These are phyloP conservation scores for Musa itinerans DNA, from an alignment of 176 grass and related monocot species.

Conservation along the genomic window DNA sequence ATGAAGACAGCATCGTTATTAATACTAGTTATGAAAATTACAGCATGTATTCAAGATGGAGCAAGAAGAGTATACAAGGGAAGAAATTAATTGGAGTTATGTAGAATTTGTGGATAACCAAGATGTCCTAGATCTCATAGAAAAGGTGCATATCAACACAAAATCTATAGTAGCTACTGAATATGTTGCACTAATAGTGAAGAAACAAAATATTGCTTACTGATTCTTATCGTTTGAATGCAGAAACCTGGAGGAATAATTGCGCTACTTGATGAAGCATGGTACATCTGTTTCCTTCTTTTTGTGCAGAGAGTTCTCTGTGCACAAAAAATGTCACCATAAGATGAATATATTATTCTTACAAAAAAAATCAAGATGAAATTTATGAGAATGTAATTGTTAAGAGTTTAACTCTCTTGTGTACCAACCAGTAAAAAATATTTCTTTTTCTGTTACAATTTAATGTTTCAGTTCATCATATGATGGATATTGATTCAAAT, in stretches of 20 bases:
- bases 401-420: too few species aligned
- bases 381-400: too few species aligned
- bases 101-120: conserved; percentile 94
- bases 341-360: neutral
- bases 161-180: neutral
- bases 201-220: conserved; percentile 14
- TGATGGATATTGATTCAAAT: neutral
- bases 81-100: conserved; percentile 93
- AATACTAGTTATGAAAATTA: conserved; percentile 9
- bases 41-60: conserved; percentile 98
- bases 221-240: conserved; percentile 25
- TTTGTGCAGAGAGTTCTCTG: neutral
- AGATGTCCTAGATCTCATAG: conserved; percentile 86
- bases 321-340: neutral
- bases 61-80: conserved; percentile 87
- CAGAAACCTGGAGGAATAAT: conserved; percentile 99
- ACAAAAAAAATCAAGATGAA: too few species aligned
- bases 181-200: conserved; percentile 5
- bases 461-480: neutral
- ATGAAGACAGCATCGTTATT: neutral
- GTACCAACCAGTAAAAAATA: too few species aligned
- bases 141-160: conserved; percentile 45
- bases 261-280: conserved; percentile 94
- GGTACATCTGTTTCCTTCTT: conserved; percentile 41
- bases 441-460: neutral